phyloP scores from a whole-genome alignment of 2,329 filamentous ascomycete species.

The Neofusicoccum ribis region DNA sequence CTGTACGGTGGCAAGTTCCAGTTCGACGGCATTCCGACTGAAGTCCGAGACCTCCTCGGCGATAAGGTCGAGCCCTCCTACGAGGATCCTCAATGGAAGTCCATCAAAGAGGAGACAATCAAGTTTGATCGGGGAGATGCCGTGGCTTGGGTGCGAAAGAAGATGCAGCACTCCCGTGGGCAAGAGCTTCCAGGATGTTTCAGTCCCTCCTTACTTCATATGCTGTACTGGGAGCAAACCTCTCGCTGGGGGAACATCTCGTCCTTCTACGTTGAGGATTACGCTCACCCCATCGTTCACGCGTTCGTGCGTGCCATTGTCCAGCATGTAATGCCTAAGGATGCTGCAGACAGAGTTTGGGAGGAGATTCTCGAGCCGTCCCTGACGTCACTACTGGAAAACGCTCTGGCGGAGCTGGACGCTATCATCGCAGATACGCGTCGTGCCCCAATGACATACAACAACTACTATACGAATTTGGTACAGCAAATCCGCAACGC shows the following conservation, averaged over 20 bases:
- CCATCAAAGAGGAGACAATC: conserved; percentile 26
- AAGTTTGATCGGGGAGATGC: conserved; percentile 37
- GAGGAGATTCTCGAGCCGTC: conserved; percentile 44
- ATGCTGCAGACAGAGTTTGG: conserved; percentile 42
- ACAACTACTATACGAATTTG: conserved; percentile 43
- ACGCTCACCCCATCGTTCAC: conserved; percentile 33
- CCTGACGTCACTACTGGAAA: conserved; percentile 38
- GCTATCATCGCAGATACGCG: conserved; percentile 51
- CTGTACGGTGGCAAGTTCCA: not conserved
- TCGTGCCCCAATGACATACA: conserved; percentile 57
- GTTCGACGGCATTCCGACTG: not conserved
- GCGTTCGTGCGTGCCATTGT: conserved; percentile 38
- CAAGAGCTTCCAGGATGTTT: conserved; percentile 62
- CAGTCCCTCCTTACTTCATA: conserved; percentile 58
- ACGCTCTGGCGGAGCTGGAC: conserved; percentile 42
- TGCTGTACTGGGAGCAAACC: conserved; percentile 63
- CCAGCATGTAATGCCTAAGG: conserved; percentile 40
- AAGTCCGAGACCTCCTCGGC: not conserved
- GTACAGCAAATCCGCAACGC: conserved; percentile 35
- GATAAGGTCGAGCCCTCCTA: too few species aligned
- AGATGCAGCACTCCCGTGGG: conserved; percentile 48
- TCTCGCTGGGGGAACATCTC: conserved; percentile 52
- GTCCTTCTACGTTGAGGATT: conserved; percentile 35
- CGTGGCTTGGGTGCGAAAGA: conserved; percentile 41
- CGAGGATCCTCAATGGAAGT: conserved; percentile 10